Evolutionary conservation across 2,329 filamentous ascomycete species (phyloP), one percentile per base, ranked within the genome.

Genomic region (Bisporella sp.): DNA sequence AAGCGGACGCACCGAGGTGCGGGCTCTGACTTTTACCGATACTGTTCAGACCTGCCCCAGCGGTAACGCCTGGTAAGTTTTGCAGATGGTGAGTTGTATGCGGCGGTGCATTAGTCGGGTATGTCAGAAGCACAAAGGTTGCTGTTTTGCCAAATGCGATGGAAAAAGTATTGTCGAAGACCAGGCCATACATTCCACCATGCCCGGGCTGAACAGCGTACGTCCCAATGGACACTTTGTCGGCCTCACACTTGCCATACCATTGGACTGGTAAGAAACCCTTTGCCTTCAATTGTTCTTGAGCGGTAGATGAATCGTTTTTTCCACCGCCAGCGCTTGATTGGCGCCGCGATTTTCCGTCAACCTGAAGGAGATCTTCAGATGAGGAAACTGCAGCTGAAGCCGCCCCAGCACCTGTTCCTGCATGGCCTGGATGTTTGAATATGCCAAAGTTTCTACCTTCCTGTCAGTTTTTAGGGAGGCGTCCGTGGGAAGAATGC

Each of bases 141-240:
- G 90, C 90, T 31, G 87, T 96, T 72, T 99, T 99, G 48, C 91
- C 93, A 41, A 87, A 85, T 68, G 85, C 88, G 71, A 96, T 97
- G 53, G 91, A 96, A 67, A 99, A 99, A 31, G 93, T 99, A 65
- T 99, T 99, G 78, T 99, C 93, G 64, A 99, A 96, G 32, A 97
- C 89, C 54, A 99, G 75, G 50, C 91, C 93, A 66, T 95, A 99
- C 81, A 96, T 96, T 64, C 93, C 93, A 29, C 84, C 88, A 56
- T 93, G 82, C 33, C 82, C 82, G 6, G 73, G 63, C 1, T 74
- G 73, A 29, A 97, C 88, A 64, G 96, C 87, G 66, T 89, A 89
- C 21, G 85, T 93, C 32, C 92, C 93, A 68, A 92, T 89, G 21
- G 89, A 87, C 46, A 96, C 90, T 72, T 93, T 92, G 72, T 97